Evolutionary conservation across 768 basidiomycete genomes (phyloP), one percentile per base, ranked within the genome.

Genomic region (Rhizopogon rudus): DNA sequence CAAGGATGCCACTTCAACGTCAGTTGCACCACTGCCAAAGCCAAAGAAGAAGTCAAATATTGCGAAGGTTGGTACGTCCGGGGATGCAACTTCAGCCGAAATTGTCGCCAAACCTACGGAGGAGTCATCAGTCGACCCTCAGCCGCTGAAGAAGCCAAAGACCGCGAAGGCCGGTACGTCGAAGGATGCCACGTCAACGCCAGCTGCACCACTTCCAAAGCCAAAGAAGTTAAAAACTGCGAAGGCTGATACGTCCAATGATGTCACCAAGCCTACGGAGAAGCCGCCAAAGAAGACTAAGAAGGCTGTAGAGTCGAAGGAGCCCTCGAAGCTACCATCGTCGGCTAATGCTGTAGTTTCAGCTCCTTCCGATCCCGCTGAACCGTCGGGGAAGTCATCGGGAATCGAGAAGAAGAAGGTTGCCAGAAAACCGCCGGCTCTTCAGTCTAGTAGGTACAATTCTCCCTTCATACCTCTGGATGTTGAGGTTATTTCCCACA

Each of bases 161-260:
- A 29, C 53, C 35, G 55, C 41, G 45, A 55, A 60, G 45, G 40
- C 39, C 14, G 60, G 63, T 51, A 53, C 41, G 33, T 48, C 57
- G 25, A 60, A 58, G 22, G 54, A 60, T 22, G 17, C 35, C 12
- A 37, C 35, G 16, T 51, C 25, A 25, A 25, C 22, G 22, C 22
- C 22, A 25, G 25, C 4, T 25, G 25, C 25, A 25, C 25, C 25
- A 4, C 25, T 25, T 25, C 4, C 25, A 25, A 25, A 25, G 25
- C 39, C 25, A 31, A 58, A 52, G 42, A 63, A 63, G 49, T 25
- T 25, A 25, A 57, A 39, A 20, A 54, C 44, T 10, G n/a, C 45
- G 40, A 44, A 57, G 39, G 16, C 52, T 25, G 50, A 29, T 20
- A 51, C 28, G 39, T 25, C 28, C 25, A 50, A 52, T 41, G 54